Conservation (phyloP, 345 rosid species). For the Garcia nutans region DNA sequence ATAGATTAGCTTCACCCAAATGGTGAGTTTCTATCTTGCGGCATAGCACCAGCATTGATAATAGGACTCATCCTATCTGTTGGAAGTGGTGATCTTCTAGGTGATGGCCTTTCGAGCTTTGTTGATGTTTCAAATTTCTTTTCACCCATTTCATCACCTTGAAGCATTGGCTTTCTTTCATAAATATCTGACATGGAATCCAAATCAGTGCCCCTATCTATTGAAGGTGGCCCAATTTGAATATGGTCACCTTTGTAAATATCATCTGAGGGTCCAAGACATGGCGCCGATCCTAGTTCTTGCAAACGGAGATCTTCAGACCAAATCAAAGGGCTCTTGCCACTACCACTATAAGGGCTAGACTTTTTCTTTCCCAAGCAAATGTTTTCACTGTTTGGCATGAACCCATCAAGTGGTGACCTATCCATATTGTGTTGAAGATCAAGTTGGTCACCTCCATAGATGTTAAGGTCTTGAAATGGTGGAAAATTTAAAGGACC, state of each 20-base stretch:
- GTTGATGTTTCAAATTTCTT: constrained; percentile 28
- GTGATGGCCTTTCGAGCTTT: constrained; percentile 66
- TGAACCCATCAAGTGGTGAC: constrained; percentile 47
- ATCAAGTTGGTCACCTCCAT: constrained; percentile 56
- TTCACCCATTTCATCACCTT: constrained; percentile 50
- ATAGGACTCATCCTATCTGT: constrained; percentile 53
- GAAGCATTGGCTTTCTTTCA: constrained; percentile 58
- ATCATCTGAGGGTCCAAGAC: constrained; percentile 43
- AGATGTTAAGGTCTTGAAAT: constrained; percentile 93
- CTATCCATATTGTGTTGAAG: constrained; percentile 67
- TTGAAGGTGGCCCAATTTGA: constrained; percentile 45
- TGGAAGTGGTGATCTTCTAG: constrained; percentile 56
- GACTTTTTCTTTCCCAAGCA: constrained; percentile 74
- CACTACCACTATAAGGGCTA: constrained; percentile 50
- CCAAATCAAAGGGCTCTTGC: constrained; percentile 80
- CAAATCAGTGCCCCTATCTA: constrained; percentile 44
- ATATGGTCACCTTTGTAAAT: constrained; percentile 42
- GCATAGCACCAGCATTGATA: constrained; percentile 41
- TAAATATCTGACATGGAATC: constrained; percentile 74
- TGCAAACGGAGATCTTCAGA: constrained; percentile 70
- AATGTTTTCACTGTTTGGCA: constrained; percentile 41
- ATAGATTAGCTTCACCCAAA: constrained; percentile 42
- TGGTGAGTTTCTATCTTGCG: constrained; percentile 63
- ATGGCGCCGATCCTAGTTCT: constrained; percentile 38
- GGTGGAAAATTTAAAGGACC: constrained; percentile 67